Evolutionary conservation across 768 basidiomycete species (phyloP), one percentile per base, ranked within the genome.

Genomic region (Leucocoprinus leucothites): DNA sequence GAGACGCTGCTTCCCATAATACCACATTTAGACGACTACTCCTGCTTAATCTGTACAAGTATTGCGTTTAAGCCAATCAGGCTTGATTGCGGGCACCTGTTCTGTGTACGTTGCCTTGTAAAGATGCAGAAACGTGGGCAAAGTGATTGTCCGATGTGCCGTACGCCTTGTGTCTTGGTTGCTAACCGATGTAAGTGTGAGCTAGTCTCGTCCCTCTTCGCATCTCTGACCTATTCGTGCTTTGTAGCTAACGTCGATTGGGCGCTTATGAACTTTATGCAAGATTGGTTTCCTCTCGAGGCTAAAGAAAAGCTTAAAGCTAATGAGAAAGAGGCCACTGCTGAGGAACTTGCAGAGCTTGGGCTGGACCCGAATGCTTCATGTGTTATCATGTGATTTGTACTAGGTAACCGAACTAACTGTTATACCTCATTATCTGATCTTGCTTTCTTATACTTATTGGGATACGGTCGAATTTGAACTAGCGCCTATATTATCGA

Each of bases 61-160:
- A 85, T 98, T 60, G 95, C 94, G 4, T 98, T 94, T 78, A 94
- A 93, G 67, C 95, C 95, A 0, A 88, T 96, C 48, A 75, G 94
- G 9, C 77, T 98, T 2, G 67, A 69, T 16, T 98, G 94, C 57
- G 79, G 86, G 0, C 94, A 96, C 68, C 73, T 89, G 16, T 89
- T 89, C 62, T 89, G 87, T 56, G 85, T 89, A 3, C 70, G 87
- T 68, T 87, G 92, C 64, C 74, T 96, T 9, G 91, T 91, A 42
- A 95, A 96, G 73, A 88, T 98, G 84, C 94, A 98, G 73, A 89
- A 86, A 64, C 77, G 87, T 8, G 82, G 84, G 0, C 80, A 85
- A 62, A 80, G 73, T 2, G 74, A 85, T 58, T 98, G 94, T 69
- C 94, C 94, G 0, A 80, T 94, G 68, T 98, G 94, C 65, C 79